Base-by-base conservation (phyloP, 2,329 filamentous ascomycete genomes). In the Hypoxylon sp. region DNA sequence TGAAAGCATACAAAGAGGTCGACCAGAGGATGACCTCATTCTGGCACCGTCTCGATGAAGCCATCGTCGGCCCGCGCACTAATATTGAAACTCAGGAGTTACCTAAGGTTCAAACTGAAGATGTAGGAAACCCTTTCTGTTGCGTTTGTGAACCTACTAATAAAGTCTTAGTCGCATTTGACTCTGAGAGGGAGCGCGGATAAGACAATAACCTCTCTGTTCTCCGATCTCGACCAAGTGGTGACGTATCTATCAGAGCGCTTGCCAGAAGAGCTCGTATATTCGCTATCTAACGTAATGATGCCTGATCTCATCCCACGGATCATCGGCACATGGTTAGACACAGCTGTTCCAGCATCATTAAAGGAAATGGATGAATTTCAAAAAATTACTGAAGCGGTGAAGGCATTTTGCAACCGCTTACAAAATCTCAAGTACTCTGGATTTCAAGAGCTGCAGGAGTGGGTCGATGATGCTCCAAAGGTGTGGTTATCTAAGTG, bases 401-500 rank as follows among this genome's bases (percentile, higher is more conserved):
- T 93, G 0, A 82, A 84, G 27, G 78, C 81, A 0, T 92, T 98
- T 74, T 91, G 91, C 58, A 80, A 84, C 6, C 84, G 83, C 1
- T 80, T 98, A 6, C 84, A 88, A 37, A 80, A 82, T 6, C 82
- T 90, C 17, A 85, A 87, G 0, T 95, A 93, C 85, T 84, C 85
- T 15, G 86, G 86, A 3, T 83, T 87, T 52, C 82, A 85, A 13
- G 87, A 91, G 32, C 81, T 99, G 39, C 85, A 88, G 48, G 89
- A 93, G 24, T 99, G 96, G 95, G 90, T 93, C 0, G 88, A 90
- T 44, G 90, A 91, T 68, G 92, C 93, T 0, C 92, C 94, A 0
- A 89, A 89, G 63, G 90, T 93, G 27, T 99, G 96, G 96, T 86
- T 98, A 13, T 88, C 88, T 1, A 95, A 93, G 77, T 91, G 94